A percentile compares a stretch with the other conserved stretches of the same genome.
phyloP scores from a whole-genome alignment of 345 rosid species.

The Eucalyptus sp. region DNA sequence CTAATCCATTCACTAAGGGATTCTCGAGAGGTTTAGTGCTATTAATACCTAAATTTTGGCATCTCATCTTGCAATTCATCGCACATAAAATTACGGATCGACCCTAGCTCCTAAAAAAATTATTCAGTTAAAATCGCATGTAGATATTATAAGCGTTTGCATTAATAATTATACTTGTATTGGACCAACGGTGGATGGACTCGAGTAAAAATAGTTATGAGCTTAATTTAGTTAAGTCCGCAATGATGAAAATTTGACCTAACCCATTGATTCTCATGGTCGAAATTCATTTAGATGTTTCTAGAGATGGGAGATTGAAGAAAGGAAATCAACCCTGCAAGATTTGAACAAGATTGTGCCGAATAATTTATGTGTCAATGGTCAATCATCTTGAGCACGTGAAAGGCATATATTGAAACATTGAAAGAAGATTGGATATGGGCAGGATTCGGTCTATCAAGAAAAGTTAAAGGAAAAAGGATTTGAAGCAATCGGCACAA shows the following conservation, averaged over 20 bases:
- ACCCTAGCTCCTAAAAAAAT: fast-evolving
- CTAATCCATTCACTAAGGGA: neutral
- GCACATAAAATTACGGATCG: fast-evolving
- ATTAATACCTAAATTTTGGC: neutral
- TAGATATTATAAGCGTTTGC: neutral
- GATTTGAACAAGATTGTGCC: neutral
- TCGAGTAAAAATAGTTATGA: neutral
- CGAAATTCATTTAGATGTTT: fast-evolving
- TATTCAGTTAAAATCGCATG: neutral
- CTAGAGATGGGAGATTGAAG: neutral
- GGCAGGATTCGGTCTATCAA: too few species aligned
- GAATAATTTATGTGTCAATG: neutral
- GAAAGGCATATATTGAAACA: neutral
- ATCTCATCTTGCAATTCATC: neutral
- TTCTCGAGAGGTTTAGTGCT: fast-evolving
- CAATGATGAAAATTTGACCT: neutral
- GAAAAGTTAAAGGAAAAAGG: too few species aligned
- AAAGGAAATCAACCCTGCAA: neutral
- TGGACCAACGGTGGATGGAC: fast-evolving
- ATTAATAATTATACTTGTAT: neutral
- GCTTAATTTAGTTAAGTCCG: neutral
- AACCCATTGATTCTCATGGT: neutral
- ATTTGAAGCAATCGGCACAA: neutral
- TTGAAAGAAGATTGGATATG: neutral
- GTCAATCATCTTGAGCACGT: neutral